Conservation (phyloP, 2,329 filamentous ascomycete genomes). For the Akanthomyces lecanii region DNA sequence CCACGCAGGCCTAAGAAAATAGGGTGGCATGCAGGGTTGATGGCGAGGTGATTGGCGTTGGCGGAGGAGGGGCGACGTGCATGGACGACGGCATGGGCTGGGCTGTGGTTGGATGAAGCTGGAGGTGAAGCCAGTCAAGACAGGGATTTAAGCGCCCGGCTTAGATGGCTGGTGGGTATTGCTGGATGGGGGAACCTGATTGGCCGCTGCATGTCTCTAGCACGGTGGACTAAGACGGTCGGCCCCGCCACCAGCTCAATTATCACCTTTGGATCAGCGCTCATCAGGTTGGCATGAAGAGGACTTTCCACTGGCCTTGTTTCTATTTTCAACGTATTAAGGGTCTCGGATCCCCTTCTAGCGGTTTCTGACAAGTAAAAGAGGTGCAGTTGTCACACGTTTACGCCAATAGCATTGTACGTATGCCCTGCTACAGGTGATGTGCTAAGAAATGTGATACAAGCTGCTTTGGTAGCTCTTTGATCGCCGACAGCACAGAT, state of each 20-base stretch:
- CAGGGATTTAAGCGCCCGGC: slow-evolving; percentile 17
- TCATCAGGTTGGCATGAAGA: background rate
- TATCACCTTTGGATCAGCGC: background rate
- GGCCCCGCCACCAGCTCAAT: slow-evolving; percentile 2
- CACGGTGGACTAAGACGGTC: background rate
- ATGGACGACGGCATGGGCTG: background rate
- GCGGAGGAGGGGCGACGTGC: slow-evolving; percentile 8
- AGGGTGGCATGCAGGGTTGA: background rate
- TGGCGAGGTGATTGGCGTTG: slow-evolving; percentile 12
- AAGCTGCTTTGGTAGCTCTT: background rate
- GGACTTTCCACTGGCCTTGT: background rate
- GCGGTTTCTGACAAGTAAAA: background rate
- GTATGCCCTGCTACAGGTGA: background rate
- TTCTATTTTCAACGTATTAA: background rate
- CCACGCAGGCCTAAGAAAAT: background rate
- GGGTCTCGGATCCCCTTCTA: background rate
- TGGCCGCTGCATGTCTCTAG: slow-evolving; percentile 15
- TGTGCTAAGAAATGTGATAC: background rate
- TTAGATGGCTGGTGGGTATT: background rate
- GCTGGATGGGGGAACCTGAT: background rate
- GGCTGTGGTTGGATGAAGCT: slow-evolving; percentile 5
- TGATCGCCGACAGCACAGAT: background rate
- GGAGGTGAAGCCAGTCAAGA: slow-evolving; percentile 3
- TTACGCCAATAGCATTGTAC: background rate
- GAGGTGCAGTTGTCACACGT: background rate